Conservation (phyloP, 768 basidiomycete genomes). For the Cubamyces lactineus region DNA sequence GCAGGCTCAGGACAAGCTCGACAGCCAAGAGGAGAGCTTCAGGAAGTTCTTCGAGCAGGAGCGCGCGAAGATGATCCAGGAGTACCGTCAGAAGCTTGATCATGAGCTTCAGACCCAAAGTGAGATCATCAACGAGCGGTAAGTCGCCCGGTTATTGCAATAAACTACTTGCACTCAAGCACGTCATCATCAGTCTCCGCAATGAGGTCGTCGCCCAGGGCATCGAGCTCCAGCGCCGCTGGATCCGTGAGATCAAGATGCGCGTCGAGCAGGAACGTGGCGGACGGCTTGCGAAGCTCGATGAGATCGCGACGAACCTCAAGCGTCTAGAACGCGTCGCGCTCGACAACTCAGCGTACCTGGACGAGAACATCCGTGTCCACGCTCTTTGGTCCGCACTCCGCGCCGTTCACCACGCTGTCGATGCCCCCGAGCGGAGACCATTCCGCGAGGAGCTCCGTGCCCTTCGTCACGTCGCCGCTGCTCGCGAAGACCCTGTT, state of each 20-base stretch:
- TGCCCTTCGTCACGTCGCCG: conserved; percentile 73
- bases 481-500: conserved; percentile 71
- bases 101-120: conserved; percentile 86
- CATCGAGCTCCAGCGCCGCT: conserved; percentile 94
- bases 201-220: conserved; percentile 97
- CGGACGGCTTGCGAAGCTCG: conserved; percentile 91
- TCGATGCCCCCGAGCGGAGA: conserved; percentile 67
- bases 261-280: conserved; percentile 96
- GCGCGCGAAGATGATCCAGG: conserved; percentile 66
- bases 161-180: background rate
- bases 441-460: conserved; percentile 92
- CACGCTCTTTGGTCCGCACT: conserved; percentile 94
- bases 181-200: conserved; percentile 63
- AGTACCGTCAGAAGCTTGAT: conserved; percentile 86
- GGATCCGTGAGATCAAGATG: conserved; percentile 96
- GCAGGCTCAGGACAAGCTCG: conserved; percentile 83
- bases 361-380: conserved; percentile 91
- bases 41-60: conserved; percentile 81
- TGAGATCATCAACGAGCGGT: conserved; percentile 95
- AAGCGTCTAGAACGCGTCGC: conserved; percentile 91
- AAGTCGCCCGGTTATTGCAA: conserved; percentile 27
- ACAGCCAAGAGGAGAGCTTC: conserved; percentile 85
- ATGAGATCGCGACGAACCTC: conserved; percentile 86
- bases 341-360: conserved; percentile 85
- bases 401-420: conserved; percentile 70